phyloP scores from a whole-genome alignment of 441 rosid genomes.

The Eutrema salsugineum region DNA sequence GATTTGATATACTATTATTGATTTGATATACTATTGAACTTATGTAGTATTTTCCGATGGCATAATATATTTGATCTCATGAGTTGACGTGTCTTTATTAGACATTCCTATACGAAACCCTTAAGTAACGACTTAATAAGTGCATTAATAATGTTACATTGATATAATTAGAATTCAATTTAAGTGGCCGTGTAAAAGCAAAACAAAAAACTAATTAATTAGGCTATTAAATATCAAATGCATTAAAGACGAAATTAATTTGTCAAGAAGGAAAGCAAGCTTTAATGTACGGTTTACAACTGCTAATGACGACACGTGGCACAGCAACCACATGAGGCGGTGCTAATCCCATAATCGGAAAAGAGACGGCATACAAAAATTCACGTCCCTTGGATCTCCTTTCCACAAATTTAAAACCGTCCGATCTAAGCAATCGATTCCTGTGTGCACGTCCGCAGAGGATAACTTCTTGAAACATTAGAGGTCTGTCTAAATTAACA shows the following conservation, averaged over 20 bases:
- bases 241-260: background rate
- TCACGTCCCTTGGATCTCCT: constrained; percentile 8
- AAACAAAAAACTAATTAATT: background rate
- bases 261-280: background rate
- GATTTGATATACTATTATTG: too few species aligned
- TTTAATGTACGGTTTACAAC: constrained; percentile 13
- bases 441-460: constrained; percentile 1
- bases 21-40: too few species aligned
- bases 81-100: background rate
- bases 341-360: constrained; percentile 19
- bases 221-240: background rate
- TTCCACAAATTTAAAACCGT: background rate
- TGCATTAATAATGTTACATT: background rate
- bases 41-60: too few species aligned
- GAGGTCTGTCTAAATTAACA: constrained; percentile 6
- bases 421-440: background rate
- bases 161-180: background rate
- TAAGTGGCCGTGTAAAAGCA: background rate
- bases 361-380: background rate
- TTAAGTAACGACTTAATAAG: constrained; percentile 4
- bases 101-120: background rate
- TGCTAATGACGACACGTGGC: constrained; percentile 30
- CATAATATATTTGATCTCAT: background rate
- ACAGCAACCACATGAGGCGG: constrained; percentile 20
- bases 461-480: background rate